Base-by-base conservation (phyloP, 2,329 filamentous ascomycete genomes). In the Bipolaris cookei region DNA sequence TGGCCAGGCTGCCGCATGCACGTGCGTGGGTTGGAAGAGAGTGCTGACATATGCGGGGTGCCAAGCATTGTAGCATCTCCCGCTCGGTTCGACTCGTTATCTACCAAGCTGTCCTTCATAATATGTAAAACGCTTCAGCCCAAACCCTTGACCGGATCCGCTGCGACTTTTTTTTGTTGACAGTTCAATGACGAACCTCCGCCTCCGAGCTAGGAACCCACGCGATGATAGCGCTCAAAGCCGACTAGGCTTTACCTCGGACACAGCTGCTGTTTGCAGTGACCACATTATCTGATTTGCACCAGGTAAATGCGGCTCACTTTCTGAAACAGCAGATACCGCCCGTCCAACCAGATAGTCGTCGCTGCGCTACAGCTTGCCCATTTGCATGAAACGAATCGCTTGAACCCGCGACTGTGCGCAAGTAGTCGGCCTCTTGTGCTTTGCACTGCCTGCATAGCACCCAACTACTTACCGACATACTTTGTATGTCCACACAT, bases 321-420 rank as follows among this genome's bases (percentile, higher is more conserved):
- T 10, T 34, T 34, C 53, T 38, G 42, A 51, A 48, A 51, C 48
- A 51, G 35, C 25, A 11, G 14, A 49, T 45, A 21, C 18, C 20
- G 13, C 20, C 38, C 20, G 2, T 39, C 20, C 6, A 38, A 23
- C 30, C 37, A 51, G 13, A 32, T 18, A 20, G 34, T 21, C 23
- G 20, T 11, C 20, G n/a, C 20, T 20, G 16, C 10, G 39, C 47
- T 6, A 39, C 23, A 32, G 18, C 20, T 41, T 16, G 14, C 13
- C 30, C 28, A 14, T 28, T 28, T 37, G 30, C 3, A 25, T 35
- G 23, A 30, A 18, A 30, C 42, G 16, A 32, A 14, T 13, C 8
- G 30, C n/a, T 30, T 44, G 25, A 16, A 44, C 25, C 25, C 2
- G 30, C 18, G 25, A 18, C 14, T 20, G 25, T 16, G 42, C 25